Percentiles rank a stretch among this genome's conserved stretches.
These are phyloP conservation scores for Mariannaea sp. DNA, from an alignment of 2,329 filamentous ascomycete genomes.

Conservation along the genomic window DNA sequence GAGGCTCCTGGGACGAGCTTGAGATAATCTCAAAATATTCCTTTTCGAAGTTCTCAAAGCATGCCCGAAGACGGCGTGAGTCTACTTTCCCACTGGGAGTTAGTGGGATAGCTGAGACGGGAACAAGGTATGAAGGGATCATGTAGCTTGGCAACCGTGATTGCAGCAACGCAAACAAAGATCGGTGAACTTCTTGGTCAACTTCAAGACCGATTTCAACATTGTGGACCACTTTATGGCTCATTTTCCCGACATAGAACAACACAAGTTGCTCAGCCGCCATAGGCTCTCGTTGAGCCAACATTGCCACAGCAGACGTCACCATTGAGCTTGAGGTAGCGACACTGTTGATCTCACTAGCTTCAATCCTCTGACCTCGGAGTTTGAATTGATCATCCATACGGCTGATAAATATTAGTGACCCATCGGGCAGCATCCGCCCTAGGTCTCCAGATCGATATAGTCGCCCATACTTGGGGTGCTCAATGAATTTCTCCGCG, in stretches of 20 bases:
- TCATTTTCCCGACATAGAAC: slow-evolving; percentile 65
- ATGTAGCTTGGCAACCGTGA: slow-evolving; percentile 73
- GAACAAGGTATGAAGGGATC: slow-evolving; percentile 76
- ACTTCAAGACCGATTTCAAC: slow-evolving; percentile 49
- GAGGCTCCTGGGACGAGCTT: slow-evolving; percentile 33
- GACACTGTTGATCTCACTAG: slow-evolving; percentile 72
- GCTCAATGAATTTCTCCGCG: slow-evolving; percentile 68
- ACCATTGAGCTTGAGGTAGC: slow-evolving; percentile 59
- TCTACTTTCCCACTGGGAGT: slow-evolving; percentile 79
- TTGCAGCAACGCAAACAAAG: slow-evolving; percentile 60
- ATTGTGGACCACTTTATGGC: slow-evolving; percentile 39
- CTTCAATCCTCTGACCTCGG: slow-evolving; percentile 78
- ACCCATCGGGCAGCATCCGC: slow-evolving; percentile 76
- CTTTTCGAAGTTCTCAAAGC: slow-evolving; percentile 53
- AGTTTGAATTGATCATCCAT: slow-evolving; percentile 83
- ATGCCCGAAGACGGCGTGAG: slow-evolving; percentile 54
- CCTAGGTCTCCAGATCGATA: slow-evolving; percentile 86
- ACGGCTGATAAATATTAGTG: slow-evolving; percentile 73
- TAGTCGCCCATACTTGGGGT: slow-evolving; percentile 70
- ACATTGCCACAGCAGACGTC: slow-evolving; percentile 66
- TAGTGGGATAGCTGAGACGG: slow-evolving; percentile 70
- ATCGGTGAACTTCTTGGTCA: slow-evolving; percentile 42
- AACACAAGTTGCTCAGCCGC: slow-evolving; percentile 62
- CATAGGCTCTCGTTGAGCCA: slow-evolving; percentile 51
- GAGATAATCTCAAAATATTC: slow-evolving; percentile 49